A percentile compares a stretch with the other conserved stretches of the same genome.
These are phyloP conservation scores for Lasiosphaeria hispida DNA, from an alignment of 495 filamentous ascomycete species.

Conservation along the genomic window DNA sequence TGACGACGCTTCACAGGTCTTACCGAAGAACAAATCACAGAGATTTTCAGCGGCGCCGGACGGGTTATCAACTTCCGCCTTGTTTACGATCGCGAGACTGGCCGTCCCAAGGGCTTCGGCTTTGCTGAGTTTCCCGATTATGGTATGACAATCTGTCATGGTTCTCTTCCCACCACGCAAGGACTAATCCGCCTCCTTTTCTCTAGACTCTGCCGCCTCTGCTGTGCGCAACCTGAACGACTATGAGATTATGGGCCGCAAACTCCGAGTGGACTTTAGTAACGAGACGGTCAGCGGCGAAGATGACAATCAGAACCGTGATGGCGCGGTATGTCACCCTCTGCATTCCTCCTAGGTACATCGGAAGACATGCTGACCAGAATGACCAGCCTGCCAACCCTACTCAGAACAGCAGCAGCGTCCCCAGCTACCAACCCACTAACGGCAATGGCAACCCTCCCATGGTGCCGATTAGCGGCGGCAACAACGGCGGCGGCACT, in stretches of 20 bases:
- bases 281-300: constrained; percentile 84
- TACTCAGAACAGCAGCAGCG: neutral
- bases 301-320: constrained; percentile 36
- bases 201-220: constrained; percentile 78
- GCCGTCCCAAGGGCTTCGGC: constrained; percentile 92
- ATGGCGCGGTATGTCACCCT: constrained; percentile 24
- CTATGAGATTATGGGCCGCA: constrained; percentile 92
- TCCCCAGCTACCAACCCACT: constrained; percentile 16
- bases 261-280: constrained; percentile 90
- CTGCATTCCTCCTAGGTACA: neutral
- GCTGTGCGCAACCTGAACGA: constrained; percentile 96
- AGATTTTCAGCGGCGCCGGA: constrained; percentile 84
- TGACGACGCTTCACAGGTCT: constrained; percentile 55
- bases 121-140: constrained; percentile 90
- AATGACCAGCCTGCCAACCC: neutral
- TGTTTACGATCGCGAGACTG: constrained; percentile 94
- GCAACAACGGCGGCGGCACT: constrained; percentile 22
- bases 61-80: constrained; percentile 90
- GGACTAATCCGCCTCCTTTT: constrained; percentile 1
- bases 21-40: constrained; percentile 89
- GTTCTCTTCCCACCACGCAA: neutral
- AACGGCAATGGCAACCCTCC: constrained; percentile 29
- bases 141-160: constrained; percentile 32
- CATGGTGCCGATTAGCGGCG: constrained; percentile 20
- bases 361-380: neutral